Percentiles rank a stretch among this genome's conserved stretches.
Evolutionary conservation across 257 asterid genomes (phyloP).

Genomic region (Rauvolfia tetraphylla): DNA sequence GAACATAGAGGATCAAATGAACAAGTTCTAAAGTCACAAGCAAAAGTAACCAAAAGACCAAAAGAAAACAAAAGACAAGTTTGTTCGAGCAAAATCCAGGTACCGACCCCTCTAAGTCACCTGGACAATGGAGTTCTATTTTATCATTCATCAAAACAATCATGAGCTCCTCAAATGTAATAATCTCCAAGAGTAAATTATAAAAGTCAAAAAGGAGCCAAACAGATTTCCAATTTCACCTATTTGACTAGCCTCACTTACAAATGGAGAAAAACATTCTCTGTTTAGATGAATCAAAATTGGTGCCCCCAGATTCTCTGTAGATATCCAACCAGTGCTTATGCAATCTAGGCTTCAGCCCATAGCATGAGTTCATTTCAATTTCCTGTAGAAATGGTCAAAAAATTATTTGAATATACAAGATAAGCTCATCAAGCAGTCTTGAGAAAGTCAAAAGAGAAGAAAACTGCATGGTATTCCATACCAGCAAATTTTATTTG

Average conservation of each 20-base stretch:
- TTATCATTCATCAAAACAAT: neutral
- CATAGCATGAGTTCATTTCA: constrained; percentile 37
- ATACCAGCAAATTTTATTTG: neutral
- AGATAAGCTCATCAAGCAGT: neutral
- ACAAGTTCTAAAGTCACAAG: neutral
- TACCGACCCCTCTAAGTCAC: too few species aligned
- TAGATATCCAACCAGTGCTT: constrained; percentile 73
- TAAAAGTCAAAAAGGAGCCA: neutral
- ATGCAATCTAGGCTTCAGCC: constrained; percentile 62
- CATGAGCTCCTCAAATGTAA: neutral
- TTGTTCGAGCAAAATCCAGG: neutral
- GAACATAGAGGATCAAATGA: neutral
- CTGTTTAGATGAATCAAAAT: constrained; percentile 62
- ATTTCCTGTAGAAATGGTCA: constrained; percentile 41
- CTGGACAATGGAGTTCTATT: too few species aligned
- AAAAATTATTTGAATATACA: constrained; percentile 3
- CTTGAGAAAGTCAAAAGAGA: neutral
- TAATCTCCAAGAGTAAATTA: neutral
- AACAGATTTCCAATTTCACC: neutral
- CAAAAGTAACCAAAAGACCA: neutral
- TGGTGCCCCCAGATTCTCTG: constrained; percentile 53
- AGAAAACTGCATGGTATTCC: neutral
- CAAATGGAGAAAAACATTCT: constrained; percentile 68
- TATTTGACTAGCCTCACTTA: constrained; percentile 36
- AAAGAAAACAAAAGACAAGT: neutral